Evolutionary conservation across 2,329 filamentous ascomycete genomes (phyloP).

Genomic region (Xylariomycetidae sp.): DNA sequence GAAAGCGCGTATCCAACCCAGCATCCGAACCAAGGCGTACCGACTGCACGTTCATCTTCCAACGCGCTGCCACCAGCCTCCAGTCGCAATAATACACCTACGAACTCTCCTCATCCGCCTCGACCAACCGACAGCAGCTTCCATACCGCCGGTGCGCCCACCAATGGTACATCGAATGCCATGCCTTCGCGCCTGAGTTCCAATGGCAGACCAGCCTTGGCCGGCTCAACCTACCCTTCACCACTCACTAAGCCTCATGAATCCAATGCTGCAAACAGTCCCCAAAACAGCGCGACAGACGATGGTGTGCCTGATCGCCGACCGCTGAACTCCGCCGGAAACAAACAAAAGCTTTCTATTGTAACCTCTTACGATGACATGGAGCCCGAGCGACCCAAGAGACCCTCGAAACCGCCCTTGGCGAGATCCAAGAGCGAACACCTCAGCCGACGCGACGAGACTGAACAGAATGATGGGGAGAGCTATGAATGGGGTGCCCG

Average conservation of each 20-base stretch:
- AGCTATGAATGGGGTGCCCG: constrained; percentile 56
- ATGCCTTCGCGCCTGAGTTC: constrained; percentile 20
- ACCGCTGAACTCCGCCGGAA: constrained; percentile 42
- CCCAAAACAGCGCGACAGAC: constrained; percentile 16
- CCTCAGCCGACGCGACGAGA: constrained; percentile 35
- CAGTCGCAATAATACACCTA: too few species aligned
- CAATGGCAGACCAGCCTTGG: constrained; percentile 7
- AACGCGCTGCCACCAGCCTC: too few species aligned
- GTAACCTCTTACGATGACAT: constrained; percentile 25
- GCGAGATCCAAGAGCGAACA: constrained; percentile 55
- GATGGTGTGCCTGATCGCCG: constrained; percentile 30
- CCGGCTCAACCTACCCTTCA: constrained; percentile 7
- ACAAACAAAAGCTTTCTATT: constrained; percentile 28
- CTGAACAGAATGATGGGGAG: constrained; percentile 40
- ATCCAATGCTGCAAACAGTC: constrained; percentile 12
- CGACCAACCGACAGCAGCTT: constrained; percentile 8
- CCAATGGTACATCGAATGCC: constrained; percentile 3
- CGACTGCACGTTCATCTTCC: too few species aligned
- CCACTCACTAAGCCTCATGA: constrained; percentile 4
- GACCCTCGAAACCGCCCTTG: constrained; percentile 45
- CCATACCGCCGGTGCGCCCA: too few species aligned
- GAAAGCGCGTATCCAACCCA: too few species aligned
- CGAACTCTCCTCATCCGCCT: constrained; percentile 5
- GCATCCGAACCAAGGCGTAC: too few species aligned
- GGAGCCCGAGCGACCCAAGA: constrained; percentile 31